phyloP scores from a whole-genome alignment of 805 yeast species.

The Saccharomycodes ludwigii region DNA sequence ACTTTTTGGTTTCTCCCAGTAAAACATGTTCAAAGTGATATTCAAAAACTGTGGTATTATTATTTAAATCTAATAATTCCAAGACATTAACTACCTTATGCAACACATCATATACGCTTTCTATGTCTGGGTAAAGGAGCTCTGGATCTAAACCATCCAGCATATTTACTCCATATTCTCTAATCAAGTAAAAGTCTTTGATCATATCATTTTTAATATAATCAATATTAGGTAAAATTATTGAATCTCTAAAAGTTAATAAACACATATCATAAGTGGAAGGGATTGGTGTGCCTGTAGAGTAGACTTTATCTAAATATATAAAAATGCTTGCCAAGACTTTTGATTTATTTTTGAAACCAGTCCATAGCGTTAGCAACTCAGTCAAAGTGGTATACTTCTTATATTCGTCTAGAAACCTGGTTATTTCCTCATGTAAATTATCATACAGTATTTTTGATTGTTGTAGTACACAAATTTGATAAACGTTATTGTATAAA shows the following conservation, averaged over 20 bases:
- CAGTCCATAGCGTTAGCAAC: not conserved
- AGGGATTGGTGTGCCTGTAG: not conserved
- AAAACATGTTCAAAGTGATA: constrained; percentile 51
- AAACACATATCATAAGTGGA: constrained; percentile 1
- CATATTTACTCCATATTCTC: too few species aligned
- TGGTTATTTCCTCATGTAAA: not conserved
- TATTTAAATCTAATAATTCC: not conserved
- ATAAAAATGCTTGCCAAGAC: not conserved
- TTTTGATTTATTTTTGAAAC: not conserved
- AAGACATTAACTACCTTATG: not conserved
- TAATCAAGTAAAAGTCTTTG: not conserved
- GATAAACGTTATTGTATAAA: not conserved
- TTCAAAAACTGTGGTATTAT: not conserved
- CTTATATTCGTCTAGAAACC: not conserved
- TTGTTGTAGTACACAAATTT: not conserved
- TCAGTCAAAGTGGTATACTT: not conserved
- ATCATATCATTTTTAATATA: not conserved
- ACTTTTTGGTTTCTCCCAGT: constrained; percentile 39
- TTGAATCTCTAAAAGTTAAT: not conserved
- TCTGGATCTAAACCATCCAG: too few species aligned
- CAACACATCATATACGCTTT: too few species aligned
- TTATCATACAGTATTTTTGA: not conserved
- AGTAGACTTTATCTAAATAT: not conserved
- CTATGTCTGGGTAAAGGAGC: too few species aligned
- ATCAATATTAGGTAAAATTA: not conserved